Conservation (phyloP, 352 stramenopile genomes). For the Blastocystis sp. region DNA sequence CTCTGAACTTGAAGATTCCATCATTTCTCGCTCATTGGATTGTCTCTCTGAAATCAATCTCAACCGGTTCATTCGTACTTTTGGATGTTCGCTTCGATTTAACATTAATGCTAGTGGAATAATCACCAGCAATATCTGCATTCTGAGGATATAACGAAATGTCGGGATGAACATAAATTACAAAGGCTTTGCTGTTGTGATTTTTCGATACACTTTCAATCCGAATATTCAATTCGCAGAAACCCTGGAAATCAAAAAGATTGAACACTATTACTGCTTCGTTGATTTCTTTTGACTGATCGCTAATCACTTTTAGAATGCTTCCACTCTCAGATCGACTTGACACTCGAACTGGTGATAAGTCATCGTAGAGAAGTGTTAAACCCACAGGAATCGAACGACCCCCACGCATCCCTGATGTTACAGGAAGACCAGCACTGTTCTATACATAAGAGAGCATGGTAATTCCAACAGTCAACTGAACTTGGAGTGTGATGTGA, state of each 20-base stretch:
- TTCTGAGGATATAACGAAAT: conserved; percentile 27
- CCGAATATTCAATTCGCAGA: conserved; percentile 20
- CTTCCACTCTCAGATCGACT: background rate
- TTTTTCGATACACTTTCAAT: conserved; percentile 59
- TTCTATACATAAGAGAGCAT: background rate
- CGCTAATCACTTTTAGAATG: conserved; percentile 5
- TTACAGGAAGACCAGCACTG: background rate
- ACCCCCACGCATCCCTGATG: background rate
- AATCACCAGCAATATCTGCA: conserved; percentile 48
- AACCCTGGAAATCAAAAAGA: background rate
- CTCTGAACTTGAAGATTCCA: background rate
- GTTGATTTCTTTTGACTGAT: background rate
- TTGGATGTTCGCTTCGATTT: conserved; percentile 29
- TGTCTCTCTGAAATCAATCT: background rate
- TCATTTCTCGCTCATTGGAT: background rate
- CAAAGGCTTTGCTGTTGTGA: conserved; percentile 50
- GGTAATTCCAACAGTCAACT: background rate
- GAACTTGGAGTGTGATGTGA: conserved; percentile 2
- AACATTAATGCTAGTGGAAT: conserved; percentile 17
- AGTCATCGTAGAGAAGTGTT: conserved; percentile 43
- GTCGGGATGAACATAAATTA: conserved; percentile 28
- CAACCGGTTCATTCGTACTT: background rate
- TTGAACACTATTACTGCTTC: background rate
- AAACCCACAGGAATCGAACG: background rate
- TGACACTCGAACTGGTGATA: background rate